Conservation (phyloP, 345 rosid species). For the Eucalyptus marginata region DNA sequence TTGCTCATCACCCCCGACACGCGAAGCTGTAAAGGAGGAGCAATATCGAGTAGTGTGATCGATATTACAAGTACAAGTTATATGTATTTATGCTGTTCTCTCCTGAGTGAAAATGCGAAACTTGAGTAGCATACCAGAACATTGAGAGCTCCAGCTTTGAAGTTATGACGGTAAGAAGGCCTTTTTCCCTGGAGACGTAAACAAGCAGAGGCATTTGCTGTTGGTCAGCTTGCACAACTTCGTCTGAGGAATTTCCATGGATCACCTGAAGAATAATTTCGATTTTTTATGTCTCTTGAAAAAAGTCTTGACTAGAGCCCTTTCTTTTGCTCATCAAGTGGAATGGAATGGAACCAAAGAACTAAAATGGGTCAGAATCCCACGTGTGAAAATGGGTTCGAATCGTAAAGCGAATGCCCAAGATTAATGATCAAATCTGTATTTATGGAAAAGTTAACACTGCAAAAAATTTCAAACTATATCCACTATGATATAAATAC, state of each 20-base stretch:
- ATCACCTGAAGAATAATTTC: neutral
- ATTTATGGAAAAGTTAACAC: too few species aligned
- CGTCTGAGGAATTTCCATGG: neutral
- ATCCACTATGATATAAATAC: neutral
- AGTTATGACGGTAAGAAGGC: slow-evolving; percentile 17
- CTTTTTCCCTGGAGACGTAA: slow-evolving; percentile 38
- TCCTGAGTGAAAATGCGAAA: neutral
- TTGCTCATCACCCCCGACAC: slow-evolving; percentile 35
- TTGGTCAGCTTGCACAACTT: neutral
- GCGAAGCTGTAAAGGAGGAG: slow-evolving; percentile 16
- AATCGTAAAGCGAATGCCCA: neutral
- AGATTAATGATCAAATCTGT: neutral
- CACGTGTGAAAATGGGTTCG: neutral
- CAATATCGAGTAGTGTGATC: neutral
- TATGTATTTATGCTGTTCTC: neutral
- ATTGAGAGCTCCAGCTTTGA: slow-evolving; percentile 50
- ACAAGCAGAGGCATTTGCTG: slow-evolving; percentile 16
- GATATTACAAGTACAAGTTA: neutral
- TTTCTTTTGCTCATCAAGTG: neutral
- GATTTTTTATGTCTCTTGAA: neutral
- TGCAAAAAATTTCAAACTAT: too few species aligned
- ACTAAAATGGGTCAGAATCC: neutral
- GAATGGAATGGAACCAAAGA: neutral
- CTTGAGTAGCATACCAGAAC: slow-evolving; percentile 16
- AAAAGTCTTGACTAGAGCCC: neutral